Base-by-base conservation (phyloP, 208 protist species). In the Leishmania turanica region DNA sequence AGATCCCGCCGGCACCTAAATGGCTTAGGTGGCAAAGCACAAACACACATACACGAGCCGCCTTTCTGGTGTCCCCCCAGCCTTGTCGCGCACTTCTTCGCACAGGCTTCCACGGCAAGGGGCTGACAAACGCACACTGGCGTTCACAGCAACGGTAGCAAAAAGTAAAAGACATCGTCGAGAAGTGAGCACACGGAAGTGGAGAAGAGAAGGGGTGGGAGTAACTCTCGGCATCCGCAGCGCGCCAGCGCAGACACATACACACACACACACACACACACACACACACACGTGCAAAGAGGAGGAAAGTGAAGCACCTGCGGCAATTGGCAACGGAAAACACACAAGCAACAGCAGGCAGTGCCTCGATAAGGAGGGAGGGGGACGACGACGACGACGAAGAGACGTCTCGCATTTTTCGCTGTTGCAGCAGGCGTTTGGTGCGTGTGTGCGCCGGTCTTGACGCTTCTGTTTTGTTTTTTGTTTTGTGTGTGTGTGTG, bases 401-500 rank as follows among this genome's bases (percentile, higher is more conserved):
- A 17, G 51, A 11, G 8, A 34, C 24, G 68, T 73, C 68, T 27
- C 45, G 13, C 37, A 19, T 15, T 73, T 27, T 45, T 13, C 24
- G 62, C 54, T 24, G 75, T n/a, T 62, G 56, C 60, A 9, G 60
- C n/a, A 11, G 24, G 60, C 3, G 24, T 2, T 62, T 0, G 31
- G 31, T 65, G 31, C 75, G 37, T 85, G 21, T 82, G 21, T 64
- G 31, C 56, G 80, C 78, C 49, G 74, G 37, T 62, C 31, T 82
- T 51, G 69, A 42, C 37, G 60, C 78, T n/a, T 78, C 53, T 47
- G 45, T 47, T 17, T 11, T 76, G n/a, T n/a, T 15, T 0, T 19
- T 27, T 13, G 34, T 56, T 27, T 27, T 21, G 2, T 54, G 19
- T 45, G 40, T 42, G 42, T 42, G 42, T 45, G 5, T 42, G 40